Conservation (phyloP, 352 stramenopile genomes). For the Globisporangium acanthophoron region DNA sequence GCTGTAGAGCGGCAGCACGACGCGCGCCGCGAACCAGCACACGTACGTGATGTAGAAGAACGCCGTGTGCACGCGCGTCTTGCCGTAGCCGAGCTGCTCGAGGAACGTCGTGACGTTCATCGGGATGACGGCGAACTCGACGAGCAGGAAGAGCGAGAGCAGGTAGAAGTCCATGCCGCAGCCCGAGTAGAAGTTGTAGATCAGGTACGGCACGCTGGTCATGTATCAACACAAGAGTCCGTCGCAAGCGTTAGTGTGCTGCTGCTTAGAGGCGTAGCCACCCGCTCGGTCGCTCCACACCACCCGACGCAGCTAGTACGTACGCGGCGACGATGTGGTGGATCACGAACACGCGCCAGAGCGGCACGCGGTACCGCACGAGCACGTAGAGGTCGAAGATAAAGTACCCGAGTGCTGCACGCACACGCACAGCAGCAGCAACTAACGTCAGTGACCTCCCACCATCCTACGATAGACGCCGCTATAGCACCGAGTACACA, state of each 20-base stretch:
- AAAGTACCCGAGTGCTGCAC: constrained; percentile 76
- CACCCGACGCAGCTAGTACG: constrained; percentile 12
- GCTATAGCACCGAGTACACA: constrained; percentile 16
- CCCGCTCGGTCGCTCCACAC: too few species aligned
- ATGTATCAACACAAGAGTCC: not conserved
- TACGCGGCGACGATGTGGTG: constrained; percentile 80
- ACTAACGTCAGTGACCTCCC: not conserved
- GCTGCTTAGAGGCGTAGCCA: not conserved
- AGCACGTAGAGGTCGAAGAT: constrained; percentile 77
- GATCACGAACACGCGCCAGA: constrained; percentile 75
- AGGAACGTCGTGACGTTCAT: constrained; percentile 80
- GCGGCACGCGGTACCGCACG: constrained; percentile 58
- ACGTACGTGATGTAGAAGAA: constrained; percentile 78
- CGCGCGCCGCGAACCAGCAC: constrained; percentile 69
- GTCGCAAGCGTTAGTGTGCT: not conserved
- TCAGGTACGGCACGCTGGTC: constrained; percentile 65
- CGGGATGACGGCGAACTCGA: constrained; percentile 79
- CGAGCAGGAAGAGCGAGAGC: constrained; percentile 75
- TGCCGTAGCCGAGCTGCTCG: constrained; percentile 69
- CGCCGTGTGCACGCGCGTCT: constrained; percentile 44
- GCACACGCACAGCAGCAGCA: not conserved
- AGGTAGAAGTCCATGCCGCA: constrained; percentile 76
- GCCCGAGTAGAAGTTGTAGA: constrained; percentile 74
- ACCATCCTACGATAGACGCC: too few species aligned
- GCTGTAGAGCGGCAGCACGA: constrained; percentile 74